phyloP scores from a whole-genome alignment of 768 basidiomycete species.

The Crucibulum laeve region DNA sequence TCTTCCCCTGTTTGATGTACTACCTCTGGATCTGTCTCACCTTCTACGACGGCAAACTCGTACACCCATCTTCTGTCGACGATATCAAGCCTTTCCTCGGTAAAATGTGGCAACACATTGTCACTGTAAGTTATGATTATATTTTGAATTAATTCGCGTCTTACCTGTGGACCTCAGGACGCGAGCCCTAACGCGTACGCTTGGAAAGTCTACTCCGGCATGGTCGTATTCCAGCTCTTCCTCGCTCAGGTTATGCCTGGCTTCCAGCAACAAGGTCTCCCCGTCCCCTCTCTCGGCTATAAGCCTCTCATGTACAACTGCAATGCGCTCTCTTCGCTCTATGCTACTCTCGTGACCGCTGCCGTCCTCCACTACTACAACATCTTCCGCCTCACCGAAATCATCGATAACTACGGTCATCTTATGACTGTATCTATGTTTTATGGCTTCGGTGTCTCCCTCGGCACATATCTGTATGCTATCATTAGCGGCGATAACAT shows the following conservation, averaged over 20 bases:
- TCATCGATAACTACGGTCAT: slow-evolving; percentile 95
- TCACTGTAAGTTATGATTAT: slow-evolving; percentile 45
- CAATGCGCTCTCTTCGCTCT: slow-evolving; percentile 86
- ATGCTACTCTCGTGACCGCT: slow-evolving; percentile 76
- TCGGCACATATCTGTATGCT: slow-evolving; percentile 76
- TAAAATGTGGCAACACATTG: slow-evolving; percentile 83
- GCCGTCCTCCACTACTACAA: slow-evolving; percentile 70
- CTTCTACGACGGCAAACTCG: slow-evolving; percentile 88
- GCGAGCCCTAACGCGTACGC: slow-evolving; percentile 88
- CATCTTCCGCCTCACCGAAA: slow-evolving; percentile 87
- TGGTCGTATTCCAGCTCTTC: slow-evolving; percentile 85
- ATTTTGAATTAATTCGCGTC: neutral
- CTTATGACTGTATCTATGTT: slow-evolving; percentile 96
- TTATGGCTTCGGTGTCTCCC: slow-evolving; percentile 78
- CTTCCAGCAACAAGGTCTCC: slow-evolving; percentile 90
- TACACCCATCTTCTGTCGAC: slow-evolving; percentile 60
- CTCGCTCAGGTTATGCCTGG: slow-evolving; percentile 91
- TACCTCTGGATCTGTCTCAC: slow-evolving; percentile 97
- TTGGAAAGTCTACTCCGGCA: slow-evolving; percentile 85
- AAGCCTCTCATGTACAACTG: slow-evolving; percentile 94
- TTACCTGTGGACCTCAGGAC: slow-evolving; percentile 48
- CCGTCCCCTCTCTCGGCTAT: slow-evolving; percentile 91
- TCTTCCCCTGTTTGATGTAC: slow-evolving; percentile 95
- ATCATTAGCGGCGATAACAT: slow-evolving; percentile 76
- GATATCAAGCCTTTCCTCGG: slow-evolving; percentile 75